Conservation (phyloP, 1,139 yeast species). For the Nakaseomyces uthaithaninus region DNA sequence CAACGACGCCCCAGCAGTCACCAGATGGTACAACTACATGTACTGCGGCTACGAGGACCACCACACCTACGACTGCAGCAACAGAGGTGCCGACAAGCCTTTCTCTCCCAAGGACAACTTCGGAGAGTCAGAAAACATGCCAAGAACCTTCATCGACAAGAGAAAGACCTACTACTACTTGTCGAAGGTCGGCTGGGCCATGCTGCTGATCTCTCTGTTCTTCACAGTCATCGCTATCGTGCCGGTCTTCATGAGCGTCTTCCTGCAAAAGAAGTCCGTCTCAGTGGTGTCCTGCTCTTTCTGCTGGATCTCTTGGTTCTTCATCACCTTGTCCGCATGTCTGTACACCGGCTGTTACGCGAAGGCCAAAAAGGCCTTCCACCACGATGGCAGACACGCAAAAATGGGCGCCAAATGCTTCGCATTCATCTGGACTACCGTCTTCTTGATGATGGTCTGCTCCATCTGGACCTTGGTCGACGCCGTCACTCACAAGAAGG, state of each 20-base stretch:
- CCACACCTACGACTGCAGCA: conserved; percentile 21
- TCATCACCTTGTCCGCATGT: conserved; percentile 50
- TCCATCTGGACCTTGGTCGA: conserved; percentile 22
- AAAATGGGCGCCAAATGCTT: conserved; percentile 49
- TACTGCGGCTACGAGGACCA: conserved; percentile 45
- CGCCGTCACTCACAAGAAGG: conserved; percentile 10
- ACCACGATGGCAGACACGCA: conserved; percentile 40
- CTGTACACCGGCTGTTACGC: conserved; percentile 59
- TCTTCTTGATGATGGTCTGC: conserved; percentile 39
- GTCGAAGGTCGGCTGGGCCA: conserved; percentile 62
- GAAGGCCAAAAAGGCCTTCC: conserved; percentile 51
- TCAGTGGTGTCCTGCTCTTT: conserved; percentile 31
- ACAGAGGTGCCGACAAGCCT: conserved; percentile 43
- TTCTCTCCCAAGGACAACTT: conserved; percentile 68
- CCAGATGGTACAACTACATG: conserved; percentile 70
- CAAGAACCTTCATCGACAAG: conserved; percentile 41
- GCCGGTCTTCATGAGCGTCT: conserved; percentile 27
- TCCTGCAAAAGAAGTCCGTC: conserved; percentile 32
- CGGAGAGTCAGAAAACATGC: conserved; percentile 43
- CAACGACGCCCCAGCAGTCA: conserved; percentile 38
- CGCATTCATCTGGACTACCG: conserved; percentile 59
- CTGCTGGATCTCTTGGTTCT: conserved; percentile 42
- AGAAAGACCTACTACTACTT: conserved; percentile 51
- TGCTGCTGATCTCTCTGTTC: conserved; percentile 50
- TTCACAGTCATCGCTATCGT: conserved; percentile 44